A percentile compares a stretch with the other conserved stretches of the same genome.
Evolutionary conservation across 2,329 filamentous ascomycete species (phyloP).

Genomic region (Sporothrix euskadiensis): DNA sequence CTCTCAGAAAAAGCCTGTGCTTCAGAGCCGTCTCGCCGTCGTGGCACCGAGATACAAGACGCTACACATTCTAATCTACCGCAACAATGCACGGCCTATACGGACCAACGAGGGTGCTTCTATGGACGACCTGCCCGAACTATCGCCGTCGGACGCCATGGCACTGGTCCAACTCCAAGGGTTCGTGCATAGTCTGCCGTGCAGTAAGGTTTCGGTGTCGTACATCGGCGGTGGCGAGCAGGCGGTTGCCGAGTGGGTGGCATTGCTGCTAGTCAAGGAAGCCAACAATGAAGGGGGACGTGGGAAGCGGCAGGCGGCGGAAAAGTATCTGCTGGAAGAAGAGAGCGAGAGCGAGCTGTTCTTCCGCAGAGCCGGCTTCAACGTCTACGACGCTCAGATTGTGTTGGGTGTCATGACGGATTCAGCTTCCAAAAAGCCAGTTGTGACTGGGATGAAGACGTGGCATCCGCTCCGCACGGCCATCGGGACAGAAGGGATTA

Average conservation of each 20-base stretch:
- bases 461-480: conserved; percentile 53
- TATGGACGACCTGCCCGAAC: conserved; percentile 38
- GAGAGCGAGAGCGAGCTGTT: conserved; percentile 70
- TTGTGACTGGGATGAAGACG: conserved; percentile 8
- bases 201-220: conserved; percentile 43
- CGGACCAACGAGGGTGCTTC: conserved; percentile 35
- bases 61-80: conserved; percentile 68
- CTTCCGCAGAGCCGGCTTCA: conserved; percentile 65
- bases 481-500: conserved; percentile 60
- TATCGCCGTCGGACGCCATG: conserved; percentile 46
- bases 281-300: conserved; percentile 37
- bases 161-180: conserved; percentile 53
- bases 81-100: conserved; percentile 39
- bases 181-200: conserved; percentile 48
- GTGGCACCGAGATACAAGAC: conserved; percentile 64
- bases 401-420: conserved; percentile 52
- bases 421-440: neutral
- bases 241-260: conserved; percentile 57
- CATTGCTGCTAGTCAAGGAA: conserved; percentile 48
- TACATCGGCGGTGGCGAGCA: conserved; percentile 54
- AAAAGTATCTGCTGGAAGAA: conserved; percentile 48
- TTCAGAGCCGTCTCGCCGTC: conserved; percentile 27
- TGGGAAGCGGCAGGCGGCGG: conserved; percentile 41
- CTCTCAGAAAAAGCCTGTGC: neutral
- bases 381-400: conserved; percentile 69